A percentile compares a stretch with the other conserved stretches of the same genome.
Evolutionary conservation across 2,329 filamentous ascomycete genomes (phyloP).

Genomic region (Calonectria pseudoreteaudii): DNA sequence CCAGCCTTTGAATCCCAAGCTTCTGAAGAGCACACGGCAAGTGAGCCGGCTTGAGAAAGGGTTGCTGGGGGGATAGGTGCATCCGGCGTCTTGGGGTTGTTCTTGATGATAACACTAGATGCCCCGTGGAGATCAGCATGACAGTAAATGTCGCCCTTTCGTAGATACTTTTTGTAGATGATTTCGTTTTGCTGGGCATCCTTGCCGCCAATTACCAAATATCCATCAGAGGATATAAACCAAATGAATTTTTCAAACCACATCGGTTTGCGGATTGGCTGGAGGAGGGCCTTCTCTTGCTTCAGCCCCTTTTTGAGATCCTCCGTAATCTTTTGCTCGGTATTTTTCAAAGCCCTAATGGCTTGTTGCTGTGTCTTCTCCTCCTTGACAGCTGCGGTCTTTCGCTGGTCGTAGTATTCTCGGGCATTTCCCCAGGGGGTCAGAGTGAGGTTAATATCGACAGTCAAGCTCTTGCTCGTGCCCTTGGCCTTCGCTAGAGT

Average conservation of each 20-base stretch:
- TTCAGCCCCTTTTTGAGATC: slow-evolving; percentile 91
- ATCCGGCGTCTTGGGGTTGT: slow-evolving; percentile 80
- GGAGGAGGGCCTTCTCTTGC: slow-evolving; percentile 88
- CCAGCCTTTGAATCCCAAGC: slow-evolving; percentile 98
- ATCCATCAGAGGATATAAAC: slow-evolving; percentile 96
- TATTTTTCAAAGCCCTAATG: slow-evolving; percentile 84
- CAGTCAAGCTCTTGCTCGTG: slow-evolving; percentile 68
- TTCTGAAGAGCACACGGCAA: slow-evolving; percentile 85
- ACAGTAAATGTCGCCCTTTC: slow-evolving; percentile 91
- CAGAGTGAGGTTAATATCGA: slow-evolving; percentile 87
- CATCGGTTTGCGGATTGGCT: slow-evolving; percentile 83
- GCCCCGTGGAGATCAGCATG: slow-evolving; percentile 91
- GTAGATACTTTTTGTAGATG: slow-evolving; percentile 87
- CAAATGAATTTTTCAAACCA: slow-evolving; percentile 99
- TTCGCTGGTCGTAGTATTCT: slow-evolving; percentile 92
- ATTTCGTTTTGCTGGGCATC: slow-evolving; percentile 92
- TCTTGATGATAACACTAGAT: slow-evolving; percentile 89
- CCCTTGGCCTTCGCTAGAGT: slow-evolving; percentile 52
- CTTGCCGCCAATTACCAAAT: slow-evolving; percentile 89
- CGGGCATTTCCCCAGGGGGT: slow-evolving; percentile 91
- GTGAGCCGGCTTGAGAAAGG: slow-evolving; percentile 86
- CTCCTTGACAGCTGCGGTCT: slow-evolving; percentile 85
- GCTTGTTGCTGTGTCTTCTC: slow-evolving; percentile 88
- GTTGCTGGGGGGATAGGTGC: slow-evolving; percentile 93
- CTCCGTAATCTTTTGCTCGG: slow-evolving; percentile 87